Conservation (phyloP, 352 stramenopile species). For the Aphanomyces invadans region DNA sequence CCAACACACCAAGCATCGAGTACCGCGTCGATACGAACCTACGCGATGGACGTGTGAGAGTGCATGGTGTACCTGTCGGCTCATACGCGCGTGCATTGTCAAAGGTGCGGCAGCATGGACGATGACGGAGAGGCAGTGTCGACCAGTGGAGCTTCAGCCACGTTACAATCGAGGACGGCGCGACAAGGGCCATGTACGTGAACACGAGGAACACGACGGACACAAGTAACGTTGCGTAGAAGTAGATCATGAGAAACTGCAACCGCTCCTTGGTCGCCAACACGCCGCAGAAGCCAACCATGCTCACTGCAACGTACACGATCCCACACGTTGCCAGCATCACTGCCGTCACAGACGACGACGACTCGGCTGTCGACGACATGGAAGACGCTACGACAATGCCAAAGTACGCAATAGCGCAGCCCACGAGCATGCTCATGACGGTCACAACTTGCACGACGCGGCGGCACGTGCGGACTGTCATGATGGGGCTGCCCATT, state of each 20-base stretch:
- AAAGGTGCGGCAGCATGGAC: constrained; percentile 52
- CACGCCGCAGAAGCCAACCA: constrained; percentile 3
- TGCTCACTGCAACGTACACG: neutral
- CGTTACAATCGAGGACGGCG: neutral
- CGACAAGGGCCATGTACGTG: constrained; percentile 12
- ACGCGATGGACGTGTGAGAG: neutral
- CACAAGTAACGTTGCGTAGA: constrained; percentile 7
- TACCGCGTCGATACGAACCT: constrained; percentile 38
- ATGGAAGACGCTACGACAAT: neutral
- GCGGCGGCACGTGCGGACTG: constrained; percentile 4
- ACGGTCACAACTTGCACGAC: constrained; percentile 7
- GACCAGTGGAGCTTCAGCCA: constrained; percentile 79
- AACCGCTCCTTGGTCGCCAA: constrained; percentile 6
- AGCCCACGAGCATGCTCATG: constrained; percentile 1
- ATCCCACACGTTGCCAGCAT: constrained; percentile 1
- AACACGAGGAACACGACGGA: constrained; percentile 12
- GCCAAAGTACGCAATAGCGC: constrained; percentile 11
- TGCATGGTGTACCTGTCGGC: neutral
- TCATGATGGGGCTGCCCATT: neutral
- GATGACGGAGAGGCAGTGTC: constrained; percentile 34
- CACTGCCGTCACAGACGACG: neutral
- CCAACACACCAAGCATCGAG: constrained; percentile 40
- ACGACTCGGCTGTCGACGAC: neutral
- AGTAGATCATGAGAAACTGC: constrained; percentile 21
- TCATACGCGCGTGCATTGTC: constrained; percentile 36